Base-by-base conservation (phyloP, 768 basidiomycete species). In the Lentinula edodes region DNA sequence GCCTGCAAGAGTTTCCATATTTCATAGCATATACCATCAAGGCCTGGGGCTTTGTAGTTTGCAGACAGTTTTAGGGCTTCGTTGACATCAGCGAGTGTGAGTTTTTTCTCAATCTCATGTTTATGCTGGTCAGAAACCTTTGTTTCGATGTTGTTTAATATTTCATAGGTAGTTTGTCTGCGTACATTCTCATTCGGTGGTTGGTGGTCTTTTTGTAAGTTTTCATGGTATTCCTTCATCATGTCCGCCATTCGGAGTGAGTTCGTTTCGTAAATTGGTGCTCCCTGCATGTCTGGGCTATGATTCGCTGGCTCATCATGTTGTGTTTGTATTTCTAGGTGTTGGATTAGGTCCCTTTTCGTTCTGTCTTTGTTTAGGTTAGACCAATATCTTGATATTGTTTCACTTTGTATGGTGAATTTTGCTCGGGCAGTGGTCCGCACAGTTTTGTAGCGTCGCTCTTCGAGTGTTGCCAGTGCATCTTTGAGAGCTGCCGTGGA, bases 341-440 rank as follows among this genome's bases (percentile, higher is more conserved):
- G 51, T 0, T 46, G 36, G 3, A 74, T 71, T 0, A 62, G 51
- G 12, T 73, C 68, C n/a, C 66, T 20, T 0, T 68, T 69, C 12
- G 55, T 34, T 0, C 34, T 36, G 0, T 45, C 42, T 18, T 61
- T 66, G 16, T 67, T 63, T 0, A 63, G 6, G 2, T 55, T 23
- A 0, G 64, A 45, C 70, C 71, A 72, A 60, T 66, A 69, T 28
- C 67, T 69, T 1, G 48, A 65, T 0, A 69, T 62, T 9, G 62
- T 67, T 56, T 68, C 66, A 0, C 63, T 61, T 42, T 68, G 45
- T 0, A 67, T 41, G 0, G 56, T 34, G 57, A 64, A 65, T 8
- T 59, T 57, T 28, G 63, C 56, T 2, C 56, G 43, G 10, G 57
- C 63, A 9, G 63, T 62, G 10, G 54, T 38, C 0, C 54, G 36